A percentile compares a stretch with the other conserved stretches of the same genome.
Evolutionary conservation across 179 eudicot genomes (phyloP).

Genomic region (Beta macrorhiza): DNA sequence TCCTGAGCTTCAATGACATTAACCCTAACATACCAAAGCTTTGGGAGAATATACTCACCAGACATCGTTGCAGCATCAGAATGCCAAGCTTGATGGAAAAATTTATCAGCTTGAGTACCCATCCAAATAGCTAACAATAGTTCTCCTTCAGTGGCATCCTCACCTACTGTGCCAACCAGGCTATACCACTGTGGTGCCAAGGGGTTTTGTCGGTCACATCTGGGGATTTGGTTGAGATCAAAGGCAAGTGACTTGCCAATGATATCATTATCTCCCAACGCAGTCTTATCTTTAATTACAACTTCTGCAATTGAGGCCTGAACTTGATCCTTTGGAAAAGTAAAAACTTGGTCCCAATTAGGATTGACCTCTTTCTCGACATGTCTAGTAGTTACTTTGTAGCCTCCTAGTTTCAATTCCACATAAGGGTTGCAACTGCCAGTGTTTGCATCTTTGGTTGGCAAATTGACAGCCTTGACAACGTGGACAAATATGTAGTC

Average conservation of each 20-base stretch:
- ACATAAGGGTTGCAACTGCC: constrained; percentile 39
- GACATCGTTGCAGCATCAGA: constrained; percentile 44
- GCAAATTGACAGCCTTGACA: constrained; percentile 39
- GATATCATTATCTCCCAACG: background rate
- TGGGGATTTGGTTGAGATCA: constrained; percentile 1
- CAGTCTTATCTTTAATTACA: background rate
- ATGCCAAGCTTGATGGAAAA: constrained; percentile 53
- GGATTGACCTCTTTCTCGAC: constrained; percentile 29
- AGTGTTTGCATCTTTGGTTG: constrained; percentile 10
- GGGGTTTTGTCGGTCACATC: background rate
- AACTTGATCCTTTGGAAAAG: constrained; percentile 1
- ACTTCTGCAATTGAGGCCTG: background rate
- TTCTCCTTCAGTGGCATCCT: background rate
- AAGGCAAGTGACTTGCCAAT: background rate
- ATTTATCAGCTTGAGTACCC: constrained; percentile 61
- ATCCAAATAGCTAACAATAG: constrained; percentile 16
- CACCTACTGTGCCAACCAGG: background rate
- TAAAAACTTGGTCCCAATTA: constrained; percentile 36
- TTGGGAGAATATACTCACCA: constrained; percentile 52
- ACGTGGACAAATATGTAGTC: constrained; percentile 44
- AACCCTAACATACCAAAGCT: constrained; percentile 56
- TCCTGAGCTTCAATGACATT: constrained; percentile 57
- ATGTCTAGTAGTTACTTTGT: constrained; percentile 29
- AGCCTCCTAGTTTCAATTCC: constrained; percentile 36
- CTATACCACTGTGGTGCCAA: constrained; percentile 11